Evolutionary conservation across 352 stramenopile species (phyloP).

Genomic region (Pythium scleroteichum): DNA sequence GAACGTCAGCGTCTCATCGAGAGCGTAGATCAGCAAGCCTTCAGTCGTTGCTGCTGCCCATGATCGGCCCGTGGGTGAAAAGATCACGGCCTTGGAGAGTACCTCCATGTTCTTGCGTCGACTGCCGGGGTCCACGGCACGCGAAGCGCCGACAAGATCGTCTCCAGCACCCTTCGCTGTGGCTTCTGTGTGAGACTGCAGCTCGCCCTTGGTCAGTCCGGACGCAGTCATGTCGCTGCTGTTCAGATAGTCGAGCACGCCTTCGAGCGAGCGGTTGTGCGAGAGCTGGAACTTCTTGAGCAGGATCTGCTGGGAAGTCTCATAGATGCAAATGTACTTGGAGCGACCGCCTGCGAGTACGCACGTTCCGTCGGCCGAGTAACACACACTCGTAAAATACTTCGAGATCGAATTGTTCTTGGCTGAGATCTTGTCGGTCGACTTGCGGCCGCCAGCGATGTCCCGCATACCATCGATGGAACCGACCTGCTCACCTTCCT

Average conservation of each 20-base stretch:
- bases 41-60: conserved; percentile 97
- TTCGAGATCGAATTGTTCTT: conserved; percentile 93
- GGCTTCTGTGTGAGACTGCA: conserved; percentile 64
- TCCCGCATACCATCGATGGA: conserved; percentile 97
- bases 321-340: conserved; percentile 99
- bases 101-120: conserved; percentile 86
- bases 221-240: conserved; percentile 82
- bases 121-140: conserved; percentile 92
- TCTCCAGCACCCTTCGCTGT: conserved; percentile 31
- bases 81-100: conserved; percentile 92
- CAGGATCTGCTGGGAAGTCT: conserved; percentile 93
- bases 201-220: conserved; percentile 63
- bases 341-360: conserved; percentile 96
- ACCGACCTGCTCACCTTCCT: conserved; percentile 93
- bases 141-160: conserved; percentile 77
- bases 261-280: conserved; percentile 96
- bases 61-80: conserved; percentile 96
- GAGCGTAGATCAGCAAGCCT: conserved; percentile 96
- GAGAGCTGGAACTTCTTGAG: conserved; percentile 99
- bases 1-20: conserved; percentile 97
- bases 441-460: conserved; percentile 92
- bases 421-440: conserved; percentile 79
- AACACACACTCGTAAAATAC: conserved; percentile 99
- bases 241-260: conserved; percentile 97
- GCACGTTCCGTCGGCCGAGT: conserved; percentile 97